Evolutionary conservation across 1,284 basidiomycete genomes (phyloP), one percentile per base, ranked within the genome.

Genomic region (Boletus semigastroideus): DNA sequence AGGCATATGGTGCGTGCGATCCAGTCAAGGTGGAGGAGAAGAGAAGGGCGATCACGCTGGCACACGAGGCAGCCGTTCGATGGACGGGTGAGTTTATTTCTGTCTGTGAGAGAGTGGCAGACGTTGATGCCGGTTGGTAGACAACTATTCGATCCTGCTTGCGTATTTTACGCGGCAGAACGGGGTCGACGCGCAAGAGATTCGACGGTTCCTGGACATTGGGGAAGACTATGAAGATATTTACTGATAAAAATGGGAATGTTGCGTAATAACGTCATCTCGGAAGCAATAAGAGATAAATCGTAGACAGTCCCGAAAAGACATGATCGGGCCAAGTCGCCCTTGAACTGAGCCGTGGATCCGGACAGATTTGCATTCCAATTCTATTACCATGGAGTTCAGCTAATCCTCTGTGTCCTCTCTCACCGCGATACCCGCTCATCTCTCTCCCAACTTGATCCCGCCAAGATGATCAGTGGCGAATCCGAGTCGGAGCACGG

Each of bases 1-100:
- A 74, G 14, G 82, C 83, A 39, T 92, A 90, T 60, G 89, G 89
- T 41, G 86, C 88, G 9, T 92, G 89, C 56, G 90, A 94, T 69
- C 92, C 92, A 0, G 78, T 76, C 45, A 87, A 84, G 63, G 78
- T 93, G 34, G 88, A 91, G 65, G 83, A 87, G 62, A 88, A 84
- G 67, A 82, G 78, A 51, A 72, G 84, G 39, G 90, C 85, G 0
- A 76, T 84, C 9, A 76, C 79, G 36, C 75, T 93, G 5, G 90
- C 88, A 7, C 88, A 86, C 55, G 89, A 92, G 62, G 91, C 90
- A 4, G 82, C 87, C 8, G 66, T 86, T 33, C 82, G 91, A 11
- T 94, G 92, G 90, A 94, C 92, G 41, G 92, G 92, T 93, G 60
- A 54, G 81, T 61, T 27, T 30, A 16, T 20, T 11, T 17, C 5